Evolutionary conservation across 1,284 basidiomycete genomes (phyloP).

Genomic region (Mycena sp.): DNA sequence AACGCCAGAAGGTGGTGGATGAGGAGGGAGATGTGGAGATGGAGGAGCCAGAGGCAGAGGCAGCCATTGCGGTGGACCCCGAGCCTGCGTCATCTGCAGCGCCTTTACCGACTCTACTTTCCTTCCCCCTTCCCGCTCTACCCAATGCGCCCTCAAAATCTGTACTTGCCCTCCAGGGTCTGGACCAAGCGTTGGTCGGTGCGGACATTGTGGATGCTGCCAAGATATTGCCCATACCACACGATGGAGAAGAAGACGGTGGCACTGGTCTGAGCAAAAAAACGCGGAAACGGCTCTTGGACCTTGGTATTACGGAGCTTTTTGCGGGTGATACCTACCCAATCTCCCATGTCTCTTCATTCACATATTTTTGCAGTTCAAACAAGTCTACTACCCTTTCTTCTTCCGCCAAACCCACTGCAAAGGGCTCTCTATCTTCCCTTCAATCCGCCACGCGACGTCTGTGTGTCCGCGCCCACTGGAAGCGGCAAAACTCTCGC

Average conservation of each 20-base stretch:
- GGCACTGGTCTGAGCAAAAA: slow-evolving; percentile 65
- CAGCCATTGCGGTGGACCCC: slow-evolving; percentile 34
- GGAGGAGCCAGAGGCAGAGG: slow-evolving; percentile 29
- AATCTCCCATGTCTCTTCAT: slow-evolving; percentile 15
- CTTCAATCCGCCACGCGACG: slow-evolving; percentile 78
- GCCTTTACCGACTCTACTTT: slow-evolving; percentile 54
- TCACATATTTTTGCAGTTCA: slow-evolving; percentile 66
- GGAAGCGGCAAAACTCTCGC: slow-evolving; percentile 97
- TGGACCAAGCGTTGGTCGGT: slow-evolving; percentile 77
- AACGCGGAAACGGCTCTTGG: slow-evolving; percentile 70
- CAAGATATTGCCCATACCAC: slow-evolving; percentile 56
- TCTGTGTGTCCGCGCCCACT: slow-evolving; percentile 97
- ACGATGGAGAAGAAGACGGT: slow-evolving; percentile 50
- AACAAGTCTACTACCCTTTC: slow-evolving; percentile 81
- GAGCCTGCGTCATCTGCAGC: slow-evolving; percentile 14
- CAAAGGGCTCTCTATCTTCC: slow-evolving; percentile 73
- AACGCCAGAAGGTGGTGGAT: slow-evolving; percentile 48
- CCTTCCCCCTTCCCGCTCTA: slow-evolving; percentile 76
- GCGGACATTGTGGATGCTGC: slow-evolving; percentile 78
- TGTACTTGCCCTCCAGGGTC: slow-evolving; percentile 77
- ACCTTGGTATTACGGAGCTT: slow-evolving; percentile 82
- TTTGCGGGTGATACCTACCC: slow-evolving; percentile 80
- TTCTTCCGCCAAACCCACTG: slow-evolving; percentile 60
- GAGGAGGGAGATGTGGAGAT: slow-evolving; percentile 31
- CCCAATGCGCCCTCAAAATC: slow-evolving; percentile 79